Evolutionary conservation across 208 protist genomes (phyloP).

Genomic region (Trypanosoma grayi): DNA sequence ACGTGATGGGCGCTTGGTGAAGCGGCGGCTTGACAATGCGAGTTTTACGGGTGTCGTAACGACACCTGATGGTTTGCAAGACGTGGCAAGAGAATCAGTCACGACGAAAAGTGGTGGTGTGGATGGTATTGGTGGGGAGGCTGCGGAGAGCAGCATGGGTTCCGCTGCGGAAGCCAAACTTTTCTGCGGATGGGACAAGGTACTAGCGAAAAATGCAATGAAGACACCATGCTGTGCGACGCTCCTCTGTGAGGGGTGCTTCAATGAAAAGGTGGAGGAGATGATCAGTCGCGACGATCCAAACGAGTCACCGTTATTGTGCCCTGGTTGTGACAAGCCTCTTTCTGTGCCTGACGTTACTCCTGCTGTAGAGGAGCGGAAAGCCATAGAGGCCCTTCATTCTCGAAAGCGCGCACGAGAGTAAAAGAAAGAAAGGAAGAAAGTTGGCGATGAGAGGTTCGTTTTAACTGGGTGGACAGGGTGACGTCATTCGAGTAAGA

Average conservation of each 20-base stretch:
- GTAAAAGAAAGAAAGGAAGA: conserved; percentile 2
- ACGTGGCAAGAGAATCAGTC: background rate
- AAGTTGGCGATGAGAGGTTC: too few relatives aligned
- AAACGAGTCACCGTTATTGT: conserved; percentile 37
- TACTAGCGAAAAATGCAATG: conserved; percentile 64
- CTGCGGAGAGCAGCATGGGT: background rate
- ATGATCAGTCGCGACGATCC: conserved; percentile 36
- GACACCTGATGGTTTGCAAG: background rate
- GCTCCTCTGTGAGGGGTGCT: conserved; percentile 66
- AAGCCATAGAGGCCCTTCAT: conserved; percentile 39
- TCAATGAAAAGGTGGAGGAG: conserved; percentile 51
- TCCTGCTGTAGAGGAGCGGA: conserved; percentile 46
- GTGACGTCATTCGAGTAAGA: too few relatives aligned
- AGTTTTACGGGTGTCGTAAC: conserved; percentile 50
- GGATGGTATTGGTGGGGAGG: conserved; percentile 4
- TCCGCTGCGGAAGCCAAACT: background rate
- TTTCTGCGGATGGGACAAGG: conserved; percentile 48
- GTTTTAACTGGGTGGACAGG: too few relatives aligned
- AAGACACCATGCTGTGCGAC: conserved; percentile 61
- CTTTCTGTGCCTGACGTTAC: conserved; percentile 72
- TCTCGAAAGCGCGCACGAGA: conserved; percentile 8
- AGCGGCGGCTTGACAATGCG: conserved; percentile 60
- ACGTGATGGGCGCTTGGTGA: conserved; percentile 72
- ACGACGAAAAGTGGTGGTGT: background rate
- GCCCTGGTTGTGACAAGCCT: conserved; percentile 64